Percentiles rank a stretch among this genome's conserved stretches.
Conservation (phyloP, 2,329 filamentous ascomycete genomes). For the Macrophomina tecta region DNA sequence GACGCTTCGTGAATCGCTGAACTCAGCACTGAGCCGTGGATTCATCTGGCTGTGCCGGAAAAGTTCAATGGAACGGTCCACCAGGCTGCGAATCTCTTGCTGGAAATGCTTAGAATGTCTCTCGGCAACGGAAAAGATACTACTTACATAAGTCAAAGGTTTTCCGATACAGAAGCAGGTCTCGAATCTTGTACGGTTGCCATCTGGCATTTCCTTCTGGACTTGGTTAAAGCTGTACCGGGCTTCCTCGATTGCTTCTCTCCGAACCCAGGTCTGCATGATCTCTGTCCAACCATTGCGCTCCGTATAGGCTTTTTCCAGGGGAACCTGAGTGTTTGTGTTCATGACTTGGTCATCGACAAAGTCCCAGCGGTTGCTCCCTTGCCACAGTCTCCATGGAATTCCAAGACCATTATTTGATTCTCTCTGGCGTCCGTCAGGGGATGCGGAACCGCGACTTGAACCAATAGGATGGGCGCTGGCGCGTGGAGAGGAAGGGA, state of each 20-base stretch:
- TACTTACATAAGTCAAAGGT: constrained; percentile 40
- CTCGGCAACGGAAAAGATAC: not conserved
- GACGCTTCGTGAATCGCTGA: constrained; percentile 10
- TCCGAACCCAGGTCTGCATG: constrained; percentile 46
- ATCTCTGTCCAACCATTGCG: constrained; percentile 45
- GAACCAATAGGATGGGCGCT: constrained; percentile 37
- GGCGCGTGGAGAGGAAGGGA: constrained; percentile 35
- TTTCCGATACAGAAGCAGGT: constrained; percentile 44
- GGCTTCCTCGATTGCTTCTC: constrained; percentile 44
- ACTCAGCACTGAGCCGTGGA: constrained; percentile 23
- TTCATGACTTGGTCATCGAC: constrained; percentile 41
- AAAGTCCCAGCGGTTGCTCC: constrained; percentile 43
- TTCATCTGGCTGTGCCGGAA: constrained; percentile 38
- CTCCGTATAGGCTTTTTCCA: constrained; percentile 39
- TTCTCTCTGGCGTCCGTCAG: constrained; percentile 35
- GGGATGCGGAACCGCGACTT: not conserved
- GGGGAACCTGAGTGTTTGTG: constrained; percentile 38
- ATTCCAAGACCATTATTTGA: constrained; percentile 44
- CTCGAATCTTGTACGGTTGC: constrained; percentile 40
- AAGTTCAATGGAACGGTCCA: constrained; percentile 47
- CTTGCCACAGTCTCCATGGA: constrained; percentile 44
- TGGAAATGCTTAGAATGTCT: not conserved
- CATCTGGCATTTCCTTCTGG: constrained; percentile 41
- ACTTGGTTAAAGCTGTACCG: constrained; percentile 39
- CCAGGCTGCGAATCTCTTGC: constrained; percentile 42